Evolutionary conservation across 352 stramenopile genomes (phyloP), one percentile per base, ranked within the genome.

Genomic region (Phytophthora megakarya): DNA sequence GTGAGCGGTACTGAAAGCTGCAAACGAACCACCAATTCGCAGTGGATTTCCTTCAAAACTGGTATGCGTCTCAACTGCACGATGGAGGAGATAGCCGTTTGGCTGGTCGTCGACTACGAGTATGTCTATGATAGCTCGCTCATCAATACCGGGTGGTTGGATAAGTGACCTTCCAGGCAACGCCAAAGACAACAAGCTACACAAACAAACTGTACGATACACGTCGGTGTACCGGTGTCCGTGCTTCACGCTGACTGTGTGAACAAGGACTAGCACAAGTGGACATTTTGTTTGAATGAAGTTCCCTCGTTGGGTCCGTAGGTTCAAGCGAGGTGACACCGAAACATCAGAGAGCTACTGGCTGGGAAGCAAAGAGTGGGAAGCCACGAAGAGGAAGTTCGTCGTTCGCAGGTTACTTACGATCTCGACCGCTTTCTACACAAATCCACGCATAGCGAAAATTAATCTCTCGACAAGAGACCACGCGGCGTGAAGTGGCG

Each of bases 371-470:
- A 57, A n/a, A 57, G 49, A 57, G 35, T 37, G 32, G 49, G 21
- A 46, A 25, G 33, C 23, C 32, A 26, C 45, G 48, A 56, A 56
- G 49, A 46, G n/a, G 35, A 57, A 26, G 44, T 18, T 38, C 46
- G 50, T 58, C 50, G 37, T 58, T 58, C 37, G 50, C 28, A 30
- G 23, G 50, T 58, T 58, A 58, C 50, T 39, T 25, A 58, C 37
- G 39, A 7, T 30, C 35, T 38, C 5, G 50, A 39, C 26, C 39
- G 9, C 50, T 47, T 19, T 48, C 39, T 48, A 35, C 49, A 57
- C 49, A 8, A 22, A 28, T 21, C 28, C 3, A 19, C 5, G 35
- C 25, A 47, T 58, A 48, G 37, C 35, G 37, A 58, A 58, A 46
- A 16, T 48, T 58, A 58, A 39, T 48, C 37, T 58, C 13, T 21